Base-by-base conservation (phyloP, 2,329 filamentous ascomycete genomes). In the Dryadomyces quercivorus region DNA sequence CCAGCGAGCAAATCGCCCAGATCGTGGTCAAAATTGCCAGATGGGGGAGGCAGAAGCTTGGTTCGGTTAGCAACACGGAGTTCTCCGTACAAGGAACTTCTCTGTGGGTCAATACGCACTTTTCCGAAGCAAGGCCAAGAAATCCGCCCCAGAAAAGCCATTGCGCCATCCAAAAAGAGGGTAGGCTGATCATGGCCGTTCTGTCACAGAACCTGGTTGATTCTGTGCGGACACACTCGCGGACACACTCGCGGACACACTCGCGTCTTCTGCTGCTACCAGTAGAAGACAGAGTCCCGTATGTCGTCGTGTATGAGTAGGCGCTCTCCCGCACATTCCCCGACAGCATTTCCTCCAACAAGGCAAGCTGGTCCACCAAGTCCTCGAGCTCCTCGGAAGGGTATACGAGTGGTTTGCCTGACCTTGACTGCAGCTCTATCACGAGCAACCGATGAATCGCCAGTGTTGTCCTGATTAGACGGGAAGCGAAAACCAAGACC, bases 111-210 rank as follows among this genome's bases (percentile, higher is more conserved):
- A 38, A 42, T 22, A 50, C 36, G 9, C 22, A 50, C 48, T 22
- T 18, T 34, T 50, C 34, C 6, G 20, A 40, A 31, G 18, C 16
- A 15, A 50, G 20, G 22, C 8, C 18, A 15, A 50, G 20, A 22
- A 50, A 50, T 22, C 48, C 48, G 22, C n/a, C 13, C 48, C 48
- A 50, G 20, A 50, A 50, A 5, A 50, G 36, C 48, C 48, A 50
- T 36, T 50, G 48, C 13, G 48, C 48, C 6, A 21, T 21, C 34
- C 36, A 50, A 42, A 50, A 18, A 21, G 40, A 7, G 20, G 36
- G 48, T 36, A 50, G 21, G 20, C 18, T 15, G 12, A 50, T 16
- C 10, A 20, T 20, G 3, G 18, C 22, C 10, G 16, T 16, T 22
- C 10, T n/a, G 36, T 22, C 3, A 5, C 20, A 10, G 3, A n/a